phyloP scores from a whole-genome alignment of 495 filamentous ascomycete species.

The Penicillium chermesinum region DNA sequence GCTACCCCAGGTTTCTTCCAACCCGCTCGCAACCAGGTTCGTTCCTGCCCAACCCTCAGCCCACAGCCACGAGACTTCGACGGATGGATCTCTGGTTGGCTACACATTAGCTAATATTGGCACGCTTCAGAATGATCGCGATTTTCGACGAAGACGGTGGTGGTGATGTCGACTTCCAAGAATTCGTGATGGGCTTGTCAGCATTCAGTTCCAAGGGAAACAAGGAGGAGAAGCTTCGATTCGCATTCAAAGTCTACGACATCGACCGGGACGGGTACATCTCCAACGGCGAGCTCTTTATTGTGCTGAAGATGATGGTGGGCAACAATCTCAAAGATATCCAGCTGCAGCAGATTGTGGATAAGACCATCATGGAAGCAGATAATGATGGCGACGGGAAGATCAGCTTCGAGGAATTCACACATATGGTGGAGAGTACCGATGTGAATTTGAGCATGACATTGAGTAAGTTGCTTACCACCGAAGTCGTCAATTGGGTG shows the following conservation, averaged over 20 bases:
- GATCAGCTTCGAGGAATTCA: constrained; percentile 99
- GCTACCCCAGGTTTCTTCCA: constrained; percentile 94
- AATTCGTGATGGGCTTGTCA: constrained; percentile 93
- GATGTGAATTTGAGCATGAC: constrained; percentile 99
- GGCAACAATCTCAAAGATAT: constrained; percentile 99
- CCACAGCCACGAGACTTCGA: too few relatives aligned
- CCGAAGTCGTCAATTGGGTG: constrained; percentile 1
- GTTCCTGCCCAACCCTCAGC: constrained; percentile 13
- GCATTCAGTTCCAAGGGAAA: constrained; percentile 97
- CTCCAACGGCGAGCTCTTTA: constrained; percentile 97
- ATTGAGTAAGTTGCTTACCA: constrained; percentile 58
- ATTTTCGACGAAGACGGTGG: constrained; percentile 99
- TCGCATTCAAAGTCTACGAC: constrained; percentile 99
- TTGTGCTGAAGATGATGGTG: constrained; percentile 99
- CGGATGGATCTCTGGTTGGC: too few relatives aligned
- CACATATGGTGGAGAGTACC: constrained; percentile 96
- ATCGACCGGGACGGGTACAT: constrained; percentile 99
- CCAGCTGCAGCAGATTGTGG: constrained; percentile 90
- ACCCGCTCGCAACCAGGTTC: constrained; percentile 91
- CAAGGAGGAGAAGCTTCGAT: constrained; percentile 96
- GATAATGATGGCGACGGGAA: constrained; percentile 94
- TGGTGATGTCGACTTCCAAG: constrained; percentile 97
- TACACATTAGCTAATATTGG: too few relatives aligned
- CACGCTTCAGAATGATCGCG: constrained; percentile 76
- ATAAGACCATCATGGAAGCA: constrained; percentile 99